These are phyloP conservation scores for Entelexis paramagnoliae DNA, from an alignment of 1,139 yeast species.

Conservation along the genomic window DNA sequence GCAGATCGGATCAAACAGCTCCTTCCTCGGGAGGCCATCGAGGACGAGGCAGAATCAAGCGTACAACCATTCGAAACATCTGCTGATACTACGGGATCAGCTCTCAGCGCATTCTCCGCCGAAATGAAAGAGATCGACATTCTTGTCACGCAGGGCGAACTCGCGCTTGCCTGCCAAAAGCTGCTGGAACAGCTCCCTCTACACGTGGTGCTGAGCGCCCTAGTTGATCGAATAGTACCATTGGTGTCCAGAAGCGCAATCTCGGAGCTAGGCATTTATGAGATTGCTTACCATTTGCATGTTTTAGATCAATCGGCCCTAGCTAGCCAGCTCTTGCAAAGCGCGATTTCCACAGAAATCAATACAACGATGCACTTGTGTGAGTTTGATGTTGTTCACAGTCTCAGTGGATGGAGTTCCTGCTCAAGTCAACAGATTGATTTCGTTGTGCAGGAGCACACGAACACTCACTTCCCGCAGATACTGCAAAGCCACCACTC, in stretches of 20 bases:
- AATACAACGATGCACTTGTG: neutral
- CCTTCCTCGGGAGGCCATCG: slow-evolving; percentile 18
- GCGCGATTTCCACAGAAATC: neutral
- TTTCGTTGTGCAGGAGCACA: neutral
- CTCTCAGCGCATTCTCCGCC: slow-evolving; percentile 7
- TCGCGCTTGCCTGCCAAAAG: slow-evolving; percentile 6
- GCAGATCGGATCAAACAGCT: slow-evolving; percentile 18
- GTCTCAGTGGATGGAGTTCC: neutral
- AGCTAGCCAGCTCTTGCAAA: slow-evolving; percentile 13
- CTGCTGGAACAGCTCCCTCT: slow-evolving; percentile 12
- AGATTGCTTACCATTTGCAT: slow-evolving; percentile 10
- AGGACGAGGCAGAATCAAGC: neutral
- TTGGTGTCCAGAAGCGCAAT: neutral
- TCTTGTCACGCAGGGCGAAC: neutral
- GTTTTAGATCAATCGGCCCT: slow-evolving; percentile 8
- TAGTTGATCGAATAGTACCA: slow-evolving; percentile 11
- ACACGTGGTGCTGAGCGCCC: slow-evolving; percentile 5
- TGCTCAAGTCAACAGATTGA: neutral
- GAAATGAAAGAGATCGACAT: slow-evolving; percentile 7
- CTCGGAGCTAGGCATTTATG: slow-evolving; percentile 10
- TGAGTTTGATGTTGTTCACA: neutral
- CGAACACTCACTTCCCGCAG: neutral
- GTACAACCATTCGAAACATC: neutral
- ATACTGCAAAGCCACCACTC: neutral
- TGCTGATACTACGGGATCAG: neutral